These are phyloP conservation scores for Tetrapisispora arboricola DNA, from an alignment of 805 yeast species.

Conservation along the genomic window DNA sequence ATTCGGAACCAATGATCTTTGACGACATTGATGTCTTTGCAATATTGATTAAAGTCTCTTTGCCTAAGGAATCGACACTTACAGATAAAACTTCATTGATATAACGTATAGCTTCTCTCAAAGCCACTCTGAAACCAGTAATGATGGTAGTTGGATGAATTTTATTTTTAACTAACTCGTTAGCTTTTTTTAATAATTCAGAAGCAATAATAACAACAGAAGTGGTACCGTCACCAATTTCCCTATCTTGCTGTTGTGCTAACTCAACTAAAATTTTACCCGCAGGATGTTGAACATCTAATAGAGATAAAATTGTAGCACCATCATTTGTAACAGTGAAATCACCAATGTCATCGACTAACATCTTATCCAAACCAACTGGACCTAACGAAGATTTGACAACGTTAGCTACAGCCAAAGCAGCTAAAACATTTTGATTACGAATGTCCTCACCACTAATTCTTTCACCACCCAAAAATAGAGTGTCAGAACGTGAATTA, in stretches of 20 bases:
- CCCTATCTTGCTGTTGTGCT: conserved; percentile 98
- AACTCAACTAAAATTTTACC: conserved; percentile 93
- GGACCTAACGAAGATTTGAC: conserved; percentile 94
- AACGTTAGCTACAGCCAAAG: conserved; percentile 69
- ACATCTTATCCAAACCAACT: conserved; percentile 95
- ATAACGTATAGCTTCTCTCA: conserved; percentile 81
- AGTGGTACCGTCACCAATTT: conserved; percentile 97
- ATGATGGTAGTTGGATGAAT: conserved; percentile 97
- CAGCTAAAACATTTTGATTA: conserved; percentile 91
- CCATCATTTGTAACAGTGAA: conserved; percentile 98
- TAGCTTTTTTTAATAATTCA: conserved; percentile 84
- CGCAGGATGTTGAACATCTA: conserved; percentile 98
- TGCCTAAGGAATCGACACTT: conserved; percentile 69
- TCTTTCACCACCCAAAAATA: conserved; percentile 93
- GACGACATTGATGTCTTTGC: conserved; percentile 97
- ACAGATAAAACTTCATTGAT: conserved; percentile 76
- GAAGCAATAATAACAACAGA: conserved; percentile 94
- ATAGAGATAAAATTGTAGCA: conserved; percentile 81
- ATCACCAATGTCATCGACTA: conserved; percentile 98
- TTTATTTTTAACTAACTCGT: conserved; percentile 83
- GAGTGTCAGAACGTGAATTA: conserved; percentile 80
- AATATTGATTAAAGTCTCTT: conserved; percentile 76
- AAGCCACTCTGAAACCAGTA: conserved; percentile 89
- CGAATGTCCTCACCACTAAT: conserved; percentile 93
- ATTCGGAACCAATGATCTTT: conserved; percentile 89